Evolutionary conservation across 192 early-diverging fungal species (phyloP).

Genomic region (Coemansia sp.): DNA sequence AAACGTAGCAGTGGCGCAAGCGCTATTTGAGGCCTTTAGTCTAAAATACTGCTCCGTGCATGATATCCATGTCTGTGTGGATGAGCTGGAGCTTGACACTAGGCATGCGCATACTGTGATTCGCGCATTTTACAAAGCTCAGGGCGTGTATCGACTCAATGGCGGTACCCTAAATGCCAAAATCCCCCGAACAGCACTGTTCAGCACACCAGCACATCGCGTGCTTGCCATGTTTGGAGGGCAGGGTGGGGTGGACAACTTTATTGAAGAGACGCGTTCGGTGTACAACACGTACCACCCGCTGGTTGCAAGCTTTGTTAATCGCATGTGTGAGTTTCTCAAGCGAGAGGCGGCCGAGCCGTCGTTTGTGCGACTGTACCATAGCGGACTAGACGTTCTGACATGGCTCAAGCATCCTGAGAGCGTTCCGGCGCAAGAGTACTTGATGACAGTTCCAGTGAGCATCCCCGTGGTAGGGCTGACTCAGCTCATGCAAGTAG

Average conservation of each 20-base stretch:
- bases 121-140: constrained; percentile 23
- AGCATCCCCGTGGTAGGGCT: constrained; percentile 89
- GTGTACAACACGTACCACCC: constrained; percentile 79
- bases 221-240: constrained; percentile 90
- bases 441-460: constrained; percentile 78
- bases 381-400: constrained; percentile 77
- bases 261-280: constrained; percentile 85
- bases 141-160: neutral
- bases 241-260: constrained; percentile 93
- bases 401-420: constrained; percentile 77
- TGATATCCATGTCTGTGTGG: constrained; percentile 8
- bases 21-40: constrained; percentile 15
- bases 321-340: constrained; percentile 71
- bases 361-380: constrained; percentile 61
- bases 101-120: constrained; percentile 16
- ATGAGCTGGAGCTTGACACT: neutral
- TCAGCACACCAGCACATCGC: constrained; percentile 12
- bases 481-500: constrained; percentile 88
- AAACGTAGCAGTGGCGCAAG: neutral
- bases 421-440: constrained; percentile 71
- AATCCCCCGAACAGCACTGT: constrained; percentile 18
- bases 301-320: constrained; percentile 72
- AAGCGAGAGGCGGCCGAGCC: constrained; percentile 61
- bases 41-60: constrained; percentile 8
- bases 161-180: neutral